These are phyloP conservation scores for Hyphodiscus hymeniophilus DNA, from an alignment of 495 filamentous ascomycete species.

Conservation along the genomic window DNA sequence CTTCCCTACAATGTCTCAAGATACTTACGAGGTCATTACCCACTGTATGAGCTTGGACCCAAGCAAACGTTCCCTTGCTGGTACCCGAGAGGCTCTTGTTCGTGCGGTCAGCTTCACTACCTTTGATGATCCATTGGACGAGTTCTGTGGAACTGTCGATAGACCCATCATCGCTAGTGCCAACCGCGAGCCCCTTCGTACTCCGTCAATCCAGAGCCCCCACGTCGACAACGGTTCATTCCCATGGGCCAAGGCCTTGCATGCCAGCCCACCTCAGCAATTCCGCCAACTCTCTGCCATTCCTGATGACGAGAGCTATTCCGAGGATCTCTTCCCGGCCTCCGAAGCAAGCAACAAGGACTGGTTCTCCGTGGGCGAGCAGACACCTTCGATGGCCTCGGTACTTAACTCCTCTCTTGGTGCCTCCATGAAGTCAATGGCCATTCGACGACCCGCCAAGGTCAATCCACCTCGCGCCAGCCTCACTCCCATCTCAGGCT, in stretches of 20 bases:
- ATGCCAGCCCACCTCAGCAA: conserved; percentile 63
- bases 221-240: conserved; percentile 73
- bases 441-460: conserved; percentile 27
- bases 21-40: conserved; percentile 87
- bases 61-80: conserved; percentile 71
- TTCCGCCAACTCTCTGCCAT: conserved; percentile 83
- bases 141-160: conserved; percentile 76
- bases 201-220: conserved; percentile 88
- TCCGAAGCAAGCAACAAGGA: conserved; percentile 64
- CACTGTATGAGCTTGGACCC: conserved; percentile 87
- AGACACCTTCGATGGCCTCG: conserved; percentile 72
- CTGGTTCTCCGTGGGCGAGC: conserved; percentile 62
- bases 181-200: conserved; percentile 92
- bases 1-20: conserved; percentile 96
- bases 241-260: conserved; percentile 90
- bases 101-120: conserved; percentile 88
- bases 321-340: conserved; percentile 82
- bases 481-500: conserved; percentile 60
- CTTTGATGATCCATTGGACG: conserved; percentile 82
- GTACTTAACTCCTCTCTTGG: conserved; percentile 68
- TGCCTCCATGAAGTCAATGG: conserved; percentile 55
- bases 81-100: conserved; percentile 64
- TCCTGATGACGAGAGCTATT: conserved; percentile 44
- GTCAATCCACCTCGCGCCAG: conserved; percentile 36
- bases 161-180: conserved; percentile 65